Base-by-base conservation (phyloP, 192 early-diverging fungal species). In the Jimgerdemannia lactiflua region DNA sequence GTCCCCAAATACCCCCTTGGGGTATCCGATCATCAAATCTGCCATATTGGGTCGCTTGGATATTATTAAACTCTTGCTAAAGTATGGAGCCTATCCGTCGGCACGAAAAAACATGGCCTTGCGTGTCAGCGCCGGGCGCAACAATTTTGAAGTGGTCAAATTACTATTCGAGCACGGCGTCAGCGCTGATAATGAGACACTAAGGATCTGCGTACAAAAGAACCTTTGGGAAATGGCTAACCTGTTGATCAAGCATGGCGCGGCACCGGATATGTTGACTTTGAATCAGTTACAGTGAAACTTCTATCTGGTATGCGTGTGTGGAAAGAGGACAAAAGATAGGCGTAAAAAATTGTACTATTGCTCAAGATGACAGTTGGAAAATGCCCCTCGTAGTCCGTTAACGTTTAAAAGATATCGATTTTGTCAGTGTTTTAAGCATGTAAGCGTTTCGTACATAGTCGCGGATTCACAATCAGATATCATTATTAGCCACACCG, bases 11-110 rank as follows among this genome's bases (percentile, higher is more conserved):
- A 71, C 75, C 67, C 80, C 82, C 3, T 65, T 84, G 14, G 80
- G 78, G 3, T 86, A 84, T 65, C 85, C 85, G 42, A 65, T 86
- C 29, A 78, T 84, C 18, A 81, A 84, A 70, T 79, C 80, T 19
- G 77, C 75, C 10, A 74, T 75, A 44, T 43, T 81, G 11, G 85
- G 85, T 10, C 67, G 66, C 10, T 39, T 77, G 9, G 49, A 70
- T 17, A 74, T 77, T 41, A 80, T 80, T 0, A 76, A 82, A 42
- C 70, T 82, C 3, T 67, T 86, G 41, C 14, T 86, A 4, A 3
- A 39, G 0, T 75, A 71, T 67, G 74, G 75, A 20, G 85, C 82
- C 3, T 71, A 84, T 66, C 69, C 75, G 10, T 65, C 73, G 40
- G 40, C 73, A 19, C 70, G 76, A 20, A 76, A 82, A 0, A 80